phyloP scores from a whole-genome alignment of 2,329 filamentous ascomycete genomes.

The Lithohypha guttulata region DNA sequence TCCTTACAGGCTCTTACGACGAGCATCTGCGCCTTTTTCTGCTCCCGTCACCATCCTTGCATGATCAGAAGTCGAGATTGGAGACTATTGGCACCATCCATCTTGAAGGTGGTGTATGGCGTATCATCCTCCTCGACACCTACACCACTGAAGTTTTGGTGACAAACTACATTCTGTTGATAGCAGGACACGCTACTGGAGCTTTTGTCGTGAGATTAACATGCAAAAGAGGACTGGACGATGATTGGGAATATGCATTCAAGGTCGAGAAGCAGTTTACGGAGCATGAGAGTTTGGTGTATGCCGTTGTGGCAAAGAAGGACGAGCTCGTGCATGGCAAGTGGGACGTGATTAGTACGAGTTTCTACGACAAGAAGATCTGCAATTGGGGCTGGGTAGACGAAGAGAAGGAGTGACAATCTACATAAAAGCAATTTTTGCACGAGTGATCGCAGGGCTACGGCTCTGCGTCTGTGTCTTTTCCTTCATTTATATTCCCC shows the following conservation, averaged over 20 bases:
- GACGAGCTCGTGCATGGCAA: conserved; percentile 21
- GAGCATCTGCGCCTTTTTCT: conserved; percentile 60
- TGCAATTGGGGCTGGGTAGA: conserved; percentile 36
- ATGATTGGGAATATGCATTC: conserved; percentile 46
- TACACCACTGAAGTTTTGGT: background rate
- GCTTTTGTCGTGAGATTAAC: conserved; percentile 50
- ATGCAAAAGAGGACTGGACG: conserved; percentile 28
- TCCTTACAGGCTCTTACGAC: conserved; percentile 87
- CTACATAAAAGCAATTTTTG: too few species aligned
- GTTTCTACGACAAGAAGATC: conserved; percentile 43
- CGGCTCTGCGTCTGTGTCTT: too few species aligned
- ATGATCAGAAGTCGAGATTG: background rate
- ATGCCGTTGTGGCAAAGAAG: conserved; percentile 58
- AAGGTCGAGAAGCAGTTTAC: conserved; percentile 61
- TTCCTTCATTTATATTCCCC: too few species aligned
- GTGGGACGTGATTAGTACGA: conserved; percentile 35
- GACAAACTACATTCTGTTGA: conserved; percentile 48
- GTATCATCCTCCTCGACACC: conserved; percentile 49
- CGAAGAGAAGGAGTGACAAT: too few species aligned
- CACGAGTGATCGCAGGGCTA: too few species aligned
- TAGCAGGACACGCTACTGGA: conserved; percentile 90
- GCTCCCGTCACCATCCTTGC: conserved; percentile 15
- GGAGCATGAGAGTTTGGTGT: conserved; percentile 91
- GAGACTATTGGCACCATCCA: conserved; percentile 44
- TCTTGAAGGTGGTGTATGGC: conserved; percentile 77